Conservation (phyloP, 2,329 filamentous ascomycete species). For the Canariomyces notabilis region DNA sequence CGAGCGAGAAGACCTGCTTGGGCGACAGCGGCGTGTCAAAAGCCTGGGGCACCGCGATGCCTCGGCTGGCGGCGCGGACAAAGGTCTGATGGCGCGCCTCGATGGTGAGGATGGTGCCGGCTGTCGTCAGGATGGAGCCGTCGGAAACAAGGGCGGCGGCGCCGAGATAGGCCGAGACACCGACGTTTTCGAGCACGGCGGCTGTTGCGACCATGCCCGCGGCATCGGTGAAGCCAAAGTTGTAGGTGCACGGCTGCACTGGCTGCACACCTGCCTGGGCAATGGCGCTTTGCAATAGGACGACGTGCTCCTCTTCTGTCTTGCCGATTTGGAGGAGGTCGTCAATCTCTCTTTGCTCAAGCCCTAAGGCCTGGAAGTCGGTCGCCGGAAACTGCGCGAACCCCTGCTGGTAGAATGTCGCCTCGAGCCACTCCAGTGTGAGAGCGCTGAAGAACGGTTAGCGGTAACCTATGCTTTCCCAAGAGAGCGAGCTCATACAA, state of each 20-base stretch:
- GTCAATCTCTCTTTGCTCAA: slow-evolving; percentile 48
- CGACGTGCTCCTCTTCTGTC: slow-evolving; percentile 61
- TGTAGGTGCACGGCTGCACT: slow-evolving; percentile 65
- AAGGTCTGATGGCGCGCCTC: slow-evolving; percentile 71
- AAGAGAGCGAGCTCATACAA: too few relatives aligned
- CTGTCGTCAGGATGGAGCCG: slow-evolving; percentile 57
- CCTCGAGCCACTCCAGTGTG: slow-evolving; percentile 70
- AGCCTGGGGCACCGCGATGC: slow-evolving; percentile 58
- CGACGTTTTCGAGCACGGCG: slow-evolving; percentile 65
- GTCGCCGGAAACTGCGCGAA: slow-evolving; percentile 60
- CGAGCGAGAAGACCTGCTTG: slow-evolving; percentile 67
- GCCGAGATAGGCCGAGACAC: slow-evolving; percentile 69
- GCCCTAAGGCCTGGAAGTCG: slow-evolving; percentile 60
- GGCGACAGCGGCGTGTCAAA: slow-evolving; percentile 67
- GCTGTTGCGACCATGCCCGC: slow-evolving; percentile 64
- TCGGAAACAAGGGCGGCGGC: slow-evolving; percentile 61
- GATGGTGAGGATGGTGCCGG: slow-evolving; percentile 66
- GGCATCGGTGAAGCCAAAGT: slow-evolving; percentile 64
- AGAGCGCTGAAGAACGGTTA: slow-evolving; percentile 48
- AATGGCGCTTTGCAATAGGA: slow-evolving; percentile 54
- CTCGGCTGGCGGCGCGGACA: slow-evolving; percentile 56
- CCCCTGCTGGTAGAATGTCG: slow-evolving; percentile 66
- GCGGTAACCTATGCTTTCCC: slow-evolving; percentile 13
- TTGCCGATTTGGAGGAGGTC: slow-evolving; percentile 58
- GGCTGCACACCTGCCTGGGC: slow-evolving; percentile 58